phyloP scores from a whole-genome alignment of 2,329 filamentous ascomycete genomes.

The Paraphaeosphaeria sporulosa region DNA sequence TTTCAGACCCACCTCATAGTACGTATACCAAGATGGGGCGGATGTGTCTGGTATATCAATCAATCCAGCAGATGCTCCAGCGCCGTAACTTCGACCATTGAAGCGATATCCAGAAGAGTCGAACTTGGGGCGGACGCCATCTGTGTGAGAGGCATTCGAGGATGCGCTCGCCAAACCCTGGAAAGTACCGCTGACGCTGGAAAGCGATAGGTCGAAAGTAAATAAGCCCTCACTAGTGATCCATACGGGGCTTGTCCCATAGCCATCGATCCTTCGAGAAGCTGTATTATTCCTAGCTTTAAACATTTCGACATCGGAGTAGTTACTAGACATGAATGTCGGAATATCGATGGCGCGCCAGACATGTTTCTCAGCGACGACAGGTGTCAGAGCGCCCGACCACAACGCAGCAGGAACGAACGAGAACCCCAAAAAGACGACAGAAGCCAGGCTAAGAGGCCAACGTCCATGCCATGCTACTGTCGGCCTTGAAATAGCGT shows the following conservation, averaged over 20 bases:
- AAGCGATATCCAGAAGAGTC: slow-evolving; percentile 13
- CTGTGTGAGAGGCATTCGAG: slow-evolving; percentile 7
- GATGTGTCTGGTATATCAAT: slow-evolving; percentile 2
- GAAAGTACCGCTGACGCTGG: slow-evolving; percentile 10
- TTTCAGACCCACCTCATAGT: slow-evolving; percentile 9
- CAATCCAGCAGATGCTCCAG: slow-evolving; percentile 10
- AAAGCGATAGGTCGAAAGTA: slow-evolving; percentile 11
- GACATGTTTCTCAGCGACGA: slow-evolving; percentile 8
- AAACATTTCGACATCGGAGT: neutral
- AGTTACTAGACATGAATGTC: slow-evolving; percentile 10
- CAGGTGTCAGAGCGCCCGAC: slow-evolving; percentile 16
- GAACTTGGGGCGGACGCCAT: neutral
- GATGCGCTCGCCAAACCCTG: slow-evolving; percentile 7
- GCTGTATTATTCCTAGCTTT: neutral
- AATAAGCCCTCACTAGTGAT: slow-evolving; percentile 12
- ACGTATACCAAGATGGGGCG: slow-evolving; percentile 10
- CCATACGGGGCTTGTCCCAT: neutral
- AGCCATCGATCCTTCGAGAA: neutral
- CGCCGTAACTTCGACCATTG: slow-evolving; percentile 13
- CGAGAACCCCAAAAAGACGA: slow-evolving; percentile 11
- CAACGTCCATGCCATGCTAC: slow-evolving; percentile 11
- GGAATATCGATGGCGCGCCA: slow-evolving; percentile 9
- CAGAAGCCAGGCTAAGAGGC: neutral
- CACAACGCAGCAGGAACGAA: slow-evolving; percentile 15
- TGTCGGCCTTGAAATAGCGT: slow-evolving; percentile 3